Base-by-base conservation (phyloP, 192 early-diverging fungal genomes). In the Coemansia sp. region DNA sequence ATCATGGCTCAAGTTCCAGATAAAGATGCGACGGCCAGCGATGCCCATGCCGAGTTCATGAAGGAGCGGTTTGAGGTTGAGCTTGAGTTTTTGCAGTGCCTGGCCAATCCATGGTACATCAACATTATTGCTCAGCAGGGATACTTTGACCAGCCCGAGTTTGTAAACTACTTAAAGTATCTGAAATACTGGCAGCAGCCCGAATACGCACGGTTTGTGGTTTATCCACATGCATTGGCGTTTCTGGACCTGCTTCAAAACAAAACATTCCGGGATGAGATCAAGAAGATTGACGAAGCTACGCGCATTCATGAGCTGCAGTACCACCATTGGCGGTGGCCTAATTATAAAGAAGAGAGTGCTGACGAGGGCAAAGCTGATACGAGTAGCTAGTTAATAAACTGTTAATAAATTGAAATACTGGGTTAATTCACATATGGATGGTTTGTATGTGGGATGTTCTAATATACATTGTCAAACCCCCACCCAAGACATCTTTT, bases 71-170 rank as follows among this genome's bases (percentile, higher is more conserved):
- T 95, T 63, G 86, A 90, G 69, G 86, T 94, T 17, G 95, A 97
- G 76, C 85, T 97, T 37, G 96, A 98, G 79, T 98, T 98, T 85
- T 83, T 98, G 12, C 93, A 96, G 75, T 94, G 91, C 65, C 82
- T 98, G 12, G 86, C 93, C 37, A 98, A 96, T 74, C 96, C 96
- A 17, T 89, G 88, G 86, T 98, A 98, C 65, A 83, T 98, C 38
- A 91, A 94, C 69, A 85, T 88, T 74, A 86, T 98, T 11, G 96
- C 92, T 4, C 96, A 98, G 67, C 89, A 91, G 69, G 84, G 87
- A 41, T 93, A 89, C 69, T 91, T 98, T 66, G 84, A 89, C 37
- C 85, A 94, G 69, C 88, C 87, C 39, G 84, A 86, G 19, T 98
- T 96, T 73, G 70, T 96, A 29, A 90, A 91, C 67, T 98, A 96